These are phyloP conservation scores for Pleurotus sapidus DNA, from an alignment of 768 basidiomycete genomes.

Conservation along the genomic window DNA sequence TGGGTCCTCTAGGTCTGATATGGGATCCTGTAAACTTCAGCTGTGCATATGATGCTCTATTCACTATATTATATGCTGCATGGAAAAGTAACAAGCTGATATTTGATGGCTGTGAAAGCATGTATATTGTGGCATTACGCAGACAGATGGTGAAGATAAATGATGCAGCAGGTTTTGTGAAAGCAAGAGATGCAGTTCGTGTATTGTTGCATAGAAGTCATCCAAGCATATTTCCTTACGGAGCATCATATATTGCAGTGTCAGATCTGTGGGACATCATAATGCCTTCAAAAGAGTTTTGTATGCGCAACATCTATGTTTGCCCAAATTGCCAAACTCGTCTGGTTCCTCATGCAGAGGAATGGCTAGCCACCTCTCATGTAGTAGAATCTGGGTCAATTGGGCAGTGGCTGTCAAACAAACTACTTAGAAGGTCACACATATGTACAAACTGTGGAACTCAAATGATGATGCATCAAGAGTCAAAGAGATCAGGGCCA, in stretches of 20 bases:
- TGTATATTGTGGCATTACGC: background rate
- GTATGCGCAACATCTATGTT: background rate
- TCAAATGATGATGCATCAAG: too few relatives aligned
- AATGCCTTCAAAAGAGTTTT: background rate
- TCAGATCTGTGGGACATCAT: background rate
- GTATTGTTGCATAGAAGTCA: background rate
- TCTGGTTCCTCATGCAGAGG: too few relatives aligned
- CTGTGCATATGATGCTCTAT: constrained; percentile 18
- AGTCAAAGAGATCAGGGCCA: background rate
- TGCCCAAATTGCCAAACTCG: background rate
- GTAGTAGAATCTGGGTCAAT: too few relatives aligned
- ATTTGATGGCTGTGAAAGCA: background rate
- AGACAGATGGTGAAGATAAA: background rate
- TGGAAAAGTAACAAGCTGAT: background rate
- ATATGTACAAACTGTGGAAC: too few relatives aligned
- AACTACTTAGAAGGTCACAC: too few relatives aligned
- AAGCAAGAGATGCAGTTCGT: background rate
- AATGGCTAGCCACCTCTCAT: too few relatives aligned
- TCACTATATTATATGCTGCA: background rate
- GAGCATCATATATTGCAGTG: background rate
- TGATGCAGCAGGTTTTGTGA: background rate
- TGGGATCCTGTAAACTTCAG: constrained; percentile 15
- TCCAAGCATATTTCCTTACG: constrained; percentile 1
- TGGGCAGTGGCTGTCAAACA: too few relatives aligned
- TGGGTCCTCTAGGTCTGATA: constrained; percentile 6